Evolutionary conservation across 2,329 filamentous ascomycete species (phyloP), one percentile per base, ranked within the genome.

Genomic region (Colletotrichum truncatum): DNA sequence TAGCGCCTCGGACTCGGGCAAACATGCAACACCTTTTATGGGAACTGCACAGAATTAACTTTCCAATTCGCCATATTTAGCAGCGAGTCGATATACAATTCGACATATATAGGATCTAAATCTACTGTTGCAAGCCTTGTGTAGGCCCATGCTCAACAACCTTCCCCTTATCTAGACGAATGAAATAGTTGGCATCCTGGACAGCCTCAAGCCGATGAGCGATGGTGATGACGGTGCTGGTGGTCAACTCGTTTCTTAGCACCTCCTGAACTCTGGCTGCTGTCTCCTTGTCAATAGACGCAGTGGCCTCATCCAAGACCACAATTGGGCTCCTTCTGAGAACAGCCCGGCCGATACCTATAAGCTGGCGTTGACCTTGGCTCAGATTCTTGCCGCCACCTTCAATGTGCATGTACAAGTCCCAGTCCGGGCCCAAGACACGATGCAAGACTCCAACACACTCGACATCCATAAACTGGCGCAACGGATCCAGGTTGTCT

Each of bases 401-500:
- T 26, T 89, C 87, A 26, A 90, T 82, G 6, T 76, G 78, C n/a
- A 83, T 84, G 25, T 80, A 72, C 0, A 89, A 77, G 3, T 74
- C 74, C 74, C 87, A 85, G 52, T 73, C 75, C 0, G 75, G 70
- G 2, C 85, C 84, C 0, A 94, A 78, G 0, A 91, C 90, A 8
- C 88, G 86, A 12, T 80, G 80, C 3, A 94, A 80, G 2, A 85
- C 83, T 6, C 77, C 76, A 4, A 75, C 75, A 71, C 85, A 86
- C 60, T 84, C 85, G 3, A 72, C 73, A 46, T 87, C 82, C 14
- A 87, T 82, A 60, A 83, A 82, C 66, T 90, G 86, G 6, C 80
- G 80, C 56, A 91, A 81, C 0, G 92, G 89, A 69, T 94, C 92
- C 21, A 94, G 83, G 72, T 94, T 89, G 72, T 88, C 84, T 23